These are phyloP conservation scores for Calocybe gangraenosa DNA, from an alignment of 768 basidiomycete species.

Conservation along the genomic window DNA sequence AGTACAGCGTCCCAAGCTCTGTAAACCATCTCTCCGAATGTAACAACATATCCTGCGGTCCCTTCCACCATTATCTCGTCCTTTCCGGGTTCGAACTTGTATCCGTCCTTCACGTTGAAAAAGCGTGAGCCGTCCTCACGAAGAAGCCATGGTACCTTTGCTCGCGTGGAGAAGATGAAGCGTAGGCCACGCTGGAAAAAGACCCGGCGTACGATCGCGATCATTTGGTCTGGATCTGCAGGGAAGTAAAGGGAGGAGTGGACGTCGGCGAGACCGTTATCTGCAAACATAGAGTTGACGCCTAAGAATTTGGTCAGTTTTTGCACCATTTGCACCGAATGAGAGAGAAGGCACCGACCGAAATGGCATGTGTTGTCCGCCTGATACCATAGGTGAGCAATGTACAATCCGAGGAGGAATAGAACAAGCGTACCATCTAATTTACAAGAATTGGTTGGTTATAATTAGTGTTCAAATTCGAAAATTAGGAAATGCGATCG, in stretches of 20 bases:
- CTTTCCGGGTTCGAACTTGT: conserved; percentile 80
- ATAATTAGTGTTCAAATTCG: neutral
- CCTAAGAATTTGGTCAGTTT: conserved; percentile 54
- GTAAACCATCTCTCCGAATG: conserved; percentile 87
- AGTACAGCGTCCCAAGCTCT: conserved; percentile 81
- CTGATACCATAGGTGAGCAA: conserved; percentile 17
- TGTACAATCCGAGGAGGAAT: neutral
- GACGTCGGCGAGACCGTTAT: conserved; percentile 80
- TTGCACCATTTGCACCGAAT: conserved; percentile 11
- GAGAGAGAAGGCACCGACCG: conserved; percentile 18
- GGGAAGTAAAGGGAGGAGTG: conserved; percentile 86
- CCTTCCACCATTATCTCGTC: conserved; percentile 81
- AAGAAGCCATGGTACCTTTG: conserved; percentile 86
- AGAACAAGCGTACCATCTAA: conserved; percentile 26
- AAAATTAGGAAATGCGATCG: conserved; percentile 10
- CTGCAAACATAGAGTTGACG: conserved; percentile 83
- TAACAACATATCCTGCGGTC: conserved; percentile 75
- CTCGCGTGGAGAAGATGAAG: conserved; percentile 86
- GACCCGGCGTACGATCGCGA: conserved; percentile 66
- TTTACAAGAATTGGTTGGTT: neutral
- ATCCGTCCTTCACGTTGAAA: conserved; percentile 32
- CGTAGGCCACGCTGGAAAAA: conserved; percentile 83
- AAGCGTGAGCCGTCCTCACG: conserved; percentile 59
- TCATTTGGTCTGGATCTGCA: conserved; percentile 79
- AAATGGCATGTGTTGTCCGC: conserved; percentile 50